Conservation (phyloP, 2,329 filamentous ascomycete genomes). For the Neofusicoccum sp. region DNA sequence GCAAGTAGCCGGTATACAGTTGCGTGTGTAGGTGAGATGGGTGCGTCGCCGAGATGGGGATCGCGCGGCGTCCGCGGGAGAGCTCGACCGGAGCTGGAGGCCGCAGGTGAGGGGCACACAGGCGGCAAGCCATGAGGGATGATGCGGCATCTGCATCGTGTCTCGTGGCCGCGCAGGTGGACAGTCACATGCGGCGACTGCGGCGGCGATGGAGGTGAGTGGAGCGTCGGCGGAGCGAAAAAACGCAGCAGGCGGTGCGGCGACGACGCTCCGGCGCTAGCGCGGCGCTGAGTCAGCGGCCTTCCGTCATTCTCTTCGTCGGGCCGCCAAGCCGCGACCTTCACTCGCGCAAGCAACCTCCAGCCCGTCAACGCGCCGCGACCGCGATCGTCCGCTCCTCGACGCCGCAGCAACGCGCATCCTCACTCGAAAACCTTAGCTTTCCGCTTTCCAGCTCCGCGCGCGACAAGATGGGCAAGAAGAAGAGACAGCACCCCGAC, state of each 20-base stretch:
- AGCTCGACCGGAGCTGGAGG: too few species aligned
- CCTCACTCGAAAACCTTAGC: not conserved
- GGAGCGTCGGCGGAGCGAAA: not conserved
- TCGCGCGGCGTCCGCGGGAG: not conserved
- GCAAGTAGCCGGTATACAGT: constrained; percentile 45
- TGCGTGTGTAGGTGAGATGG: not conserved
- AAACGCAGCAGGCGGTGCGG: not conserved
- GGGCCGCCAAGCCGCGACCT: not conserved
- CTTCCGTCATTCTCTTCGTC: constrained; percentile 8
- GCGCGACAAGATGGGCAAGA: constrained; percentile 68
- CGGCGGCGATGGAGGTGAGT: constrained; percentile 33
- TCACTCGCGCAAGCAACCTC: not conserved
- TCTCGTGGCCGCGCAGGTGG: not conserved
- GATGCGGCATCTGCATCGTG: not conserved
- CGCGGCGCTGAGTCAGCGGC: not conserved
- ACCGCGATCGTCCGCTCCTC: not conserved
- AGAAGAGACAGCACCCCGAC: constrained; percentile 81
- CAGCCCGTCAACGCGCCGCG: not conserved
- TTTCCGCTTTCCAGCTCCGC: not conserved
- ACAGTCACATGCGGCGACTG: constrained; percentile 24
- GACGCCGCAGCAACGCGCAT: not conserved
- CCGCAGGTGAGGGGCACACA: too few species aligned
- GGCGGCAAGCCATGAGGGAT: too few species aligned
- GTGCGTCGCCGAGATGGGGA: not conserved
- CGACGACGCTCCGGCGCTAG: not conserved